Evolutionary conservation across 1,139 yeast genomes (phyloP), one percentile per base, ranked within the genome.

Genomic region (Groenewaldozyma auringiensis): DNA sequence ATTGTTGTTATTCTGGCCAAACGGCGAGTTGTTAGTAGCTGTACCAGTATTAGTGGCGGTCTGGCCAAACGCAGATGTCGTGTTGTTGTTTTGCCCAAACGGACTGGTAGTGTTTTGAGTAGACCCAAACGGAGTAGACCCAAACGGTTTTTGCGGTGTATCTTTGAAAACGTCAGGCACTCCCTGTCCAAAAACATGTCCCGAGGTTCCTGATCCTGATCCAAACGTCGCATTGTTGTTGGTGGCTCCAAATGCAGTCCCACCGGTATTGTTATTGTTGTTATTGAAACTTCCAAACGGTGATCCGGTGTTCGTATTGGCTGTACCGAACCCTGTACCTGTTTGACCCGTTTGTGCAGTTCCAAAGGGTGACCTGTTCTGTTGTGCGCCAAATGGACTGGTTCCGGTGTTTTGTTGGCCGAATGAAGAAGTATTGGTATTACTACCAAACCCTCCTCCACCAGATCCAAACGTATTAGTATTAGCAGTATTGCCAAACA

Each of bases 211-310:
- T n/a, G n/a, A n/a, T n/a, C n/a, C n/a, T n/a, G n/a, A 47, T 16
- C 45, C 40, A 27, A 44, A 16, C 31, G 29, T 40, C 11, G 51
- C 48, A 2, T 52, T 47, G 35, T 40, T 50, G 35, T 48, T 49
- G 18, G 51, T 53, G 41, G 42, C 14, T 16, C 37, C 38, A 38
- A 21, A 29, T 9, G 32, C 50, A 44, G 42, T 44, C 6, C 36
- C 40, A 32, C 44, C 11, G 27, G 14, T 39, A 13, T 25, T 31
- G 6, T 27, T 29, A 18, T 22, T 36, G 13, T 32, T 31, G 21
- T 21, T 41, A 14, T 14, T 25, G 21, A 8, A 21, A 20, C 20
- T 41, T 13, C 37, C 29, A 13, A 22, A 31, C 3, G 41, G 40
- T 4, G 43, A n/a, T n/a, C n/a, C n/a, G n/a, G n/a, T n/a, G n/a